phyloP scores from a whole-genome alignment of 345 rosid genomes.

The Punica granatum region DNA sequence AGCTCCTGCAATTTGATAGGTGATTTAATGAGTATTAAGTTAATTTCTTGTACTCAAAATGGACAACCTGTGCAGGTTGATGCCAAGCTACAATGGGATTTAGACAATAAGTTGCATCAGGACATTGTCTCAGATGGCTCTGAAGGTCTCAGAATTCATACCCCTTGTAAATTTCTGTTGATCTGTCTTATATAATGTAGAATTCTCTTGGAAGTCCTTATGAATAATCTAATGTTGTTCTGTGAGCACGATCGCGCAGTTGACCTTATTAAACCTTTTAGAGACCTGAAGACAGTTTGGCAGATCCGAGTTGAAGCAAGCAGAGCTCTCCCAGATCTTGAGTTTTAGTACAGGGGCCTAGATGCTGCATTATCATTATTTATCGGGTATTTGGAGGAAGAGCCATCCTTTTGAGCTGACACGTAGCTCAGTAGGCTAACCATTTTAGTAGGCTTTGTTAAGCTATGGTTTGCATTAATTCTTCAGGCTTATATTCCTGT shows the following conservation, averaged over 20 bases:
- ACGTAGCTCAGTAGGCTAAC: neutral
- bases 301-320: slow-evolving; percentile 83
- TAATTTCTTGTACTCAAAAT: neutral
- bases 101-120: slow-evolving; percentile 88
- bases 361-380: slow-evolving; percentile 64
- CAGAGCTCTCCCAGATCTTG: slow-evolving; percentile 87
- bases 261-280: slow-evolving; percentile 70
- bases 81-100: slow-evolving; percentile 94
- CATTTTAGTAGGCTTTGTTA: neutral
- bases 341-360: slow-evolving; percentile 76
- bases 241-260: slow-evolving; percentile 63
- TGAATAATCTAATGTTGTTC: neutral
- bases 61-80: slow-evolving; percentile 44
- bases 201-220: neutral
- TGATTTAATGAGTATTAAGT: slow-evolving; percentile 7
- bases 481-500: neutral
- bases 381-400: slow-evolving; percentile 61
- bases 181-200: neutral
- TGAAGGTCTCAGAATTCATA: slow-evolving; percentile 70
- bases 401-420: slow-evolving; percentile 75
- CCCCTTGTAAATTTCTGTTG: slow-evolving; percentile 48
- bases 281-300: slow-evolving; percentile 46
- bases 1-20: slow-evolving; percentile 95
- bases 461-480: neutral
- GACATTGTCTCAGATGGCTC: slow-evolving; percentile 74